These are phyloP conservation scores for Hirsutella minnesotensis DNA, from an alignment of 2,329 filamentous ascomycete genomes.

Conservation along the genomic window DNA sequence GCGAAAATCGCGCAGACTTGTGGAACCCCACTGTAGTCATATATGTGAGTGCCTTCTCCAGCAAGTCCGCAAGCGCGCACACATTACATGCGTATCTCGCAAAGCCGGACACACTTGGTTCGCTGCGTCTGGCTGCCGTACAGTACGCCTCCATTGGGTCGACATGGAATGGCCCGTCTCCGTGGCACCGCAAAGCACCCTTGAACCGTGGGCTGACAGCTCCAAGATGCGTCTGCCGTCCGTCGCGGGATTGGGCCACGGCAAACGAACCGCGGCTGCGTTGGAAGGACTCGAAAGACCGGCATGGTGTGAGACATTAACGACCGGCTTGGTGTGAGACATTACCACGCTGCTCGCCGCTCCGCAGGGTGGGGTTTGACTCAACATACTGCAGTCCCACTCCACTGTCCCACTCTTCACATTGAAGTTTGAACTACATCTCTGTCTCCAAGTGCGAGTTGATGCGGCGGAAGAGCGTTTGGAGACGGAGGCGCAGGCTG, in stretches of 20 bases:
- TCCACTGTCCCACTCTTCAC: too few relatives aligned
- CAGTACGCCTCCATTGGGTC: not conserved
- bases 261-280: constrained; percentile 1
- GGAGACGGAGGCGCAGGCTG: too few relatives aligned
- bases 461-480: too few relatives aligned
- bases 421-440: too few relatives aligned
- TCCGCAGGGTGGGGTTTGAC: too few relatives aligned
- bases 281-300: not conserved
- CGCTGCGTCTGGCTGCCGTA: not conserved
- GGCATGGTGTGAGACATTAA: not conserved
- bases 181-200: not conserved
- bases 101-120: not conserved
- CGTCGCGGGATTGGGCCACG: not conserved
- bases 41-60: too few relatives aligned
- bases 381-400: too few relatives aligned
- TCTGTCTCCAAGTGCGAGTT: too few relatives aligned
- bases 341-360: too few relatives aligned
- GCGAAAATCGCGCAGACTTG: too few relatives aligned
- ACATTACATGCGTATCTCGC: not conserved
- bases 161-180: not conserved
- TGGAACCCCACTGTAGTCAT: too few relatives aligned
- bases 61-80: not conserved
- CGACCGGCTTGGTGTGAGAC: not conserved
- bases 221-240: not conserved
- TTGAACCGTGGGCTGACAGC: constrained; percentile 1